These are phyloP conservation scores for Avena atlantica DNA, from an alignment of 176 grass and related monocot species.

Conservation along the genomic window DNA sequence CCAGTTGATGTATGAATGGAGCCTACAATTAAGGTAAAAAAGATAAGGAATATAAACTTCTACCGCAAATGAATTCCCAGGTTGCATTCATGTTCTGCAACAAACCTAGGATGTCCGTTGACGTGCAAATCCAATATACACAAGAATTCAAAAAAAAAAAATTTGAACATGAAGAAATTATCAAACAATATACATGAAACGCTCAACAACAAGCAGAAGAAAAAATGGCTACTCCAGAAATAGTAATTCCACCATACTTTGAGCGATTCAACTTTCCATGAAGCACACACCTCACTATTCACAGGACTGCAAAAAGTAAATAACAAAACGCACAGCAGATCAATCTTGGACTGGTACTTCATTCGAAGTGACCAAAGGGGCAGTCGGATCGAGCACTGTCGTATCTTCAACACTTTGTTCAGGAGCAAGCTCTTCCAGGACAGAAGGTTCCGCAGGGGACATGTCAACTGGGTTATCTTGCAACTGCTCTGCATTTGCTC, in stretches of 20 bases:
- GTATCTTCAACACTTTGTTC: slow-evolving; percentile 52
- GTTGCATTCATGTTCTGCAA: slow-evolving; percentile 49
- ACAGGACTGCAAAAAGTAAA: slow-evolving; percentile 62
- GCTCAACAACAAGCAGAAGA: slow-evolving; percentile 60
- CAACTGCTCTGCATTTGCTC: slow-evolving; percentile 50
- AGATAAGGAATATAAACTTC: background rate
- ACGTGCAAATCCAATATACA: slow-evolving; percentile 66
- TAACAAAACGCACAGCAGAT: slow-evolving; percentile 55
- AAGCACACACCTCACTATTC: slow-evolving; percentile 79
- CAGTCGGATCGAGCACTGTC: slow-evolving; percentile 30
- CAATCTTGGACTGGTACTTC: slow-evolving; percentile 77
- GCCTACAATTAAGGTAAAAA: background rate
- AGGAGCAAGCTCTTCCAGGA: slow-evolving; percentile 15
- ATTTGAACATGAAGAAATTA: slow-evolving; percentile 45
- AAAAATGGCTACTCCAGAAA: slow-evolving; percentile 64
- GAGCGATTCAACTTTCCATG: slow-evolving; percentile 63
- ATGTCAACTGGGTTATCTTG: slow-evolving; percentile 42
- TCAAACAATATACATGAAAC: slow-evolving; percentile 71
- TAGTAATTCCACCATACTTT: slow-evolving; percentile 48
- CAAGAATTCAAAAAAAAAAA: slow-evolving; percentile 43
- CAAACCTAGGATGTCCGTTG: slow-evolving; percentile 43
- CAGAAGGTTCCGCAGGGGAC: slow-evolving; percentile 42
- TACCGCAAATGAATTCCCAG: slow-evolving; percentile 37
- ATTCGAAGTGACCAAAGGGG: slow-evolving; percentile 47
- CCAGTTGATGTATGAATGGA: background rate